Base-by-base conservation (phyloP, 345 rosid genomes). In the Eutrema heterophyllum region DNA sequence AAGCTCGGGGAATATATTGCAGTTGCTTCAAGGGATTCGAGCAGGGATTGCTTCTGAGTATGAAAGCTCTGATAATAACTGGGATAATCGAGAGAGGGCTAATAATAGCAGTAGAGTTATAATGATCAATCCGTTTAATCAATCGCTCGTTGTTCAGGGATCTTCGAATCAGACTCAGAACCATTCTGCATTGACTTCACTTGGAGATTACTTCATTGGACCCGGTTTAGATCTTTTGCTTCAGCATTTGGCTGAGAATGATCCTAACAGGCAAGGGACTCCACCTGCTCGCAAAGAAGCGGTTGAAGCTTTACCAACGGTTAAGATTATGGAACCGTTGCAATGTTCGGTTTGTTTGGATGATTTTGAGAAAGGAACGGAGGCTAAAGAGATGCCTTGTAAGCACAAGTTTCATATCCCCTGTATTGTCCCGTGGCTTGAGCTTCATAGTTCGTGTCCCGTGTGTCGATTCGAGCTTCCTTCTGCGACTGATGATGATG, bases 201-300 rank as follows among this genome's bases (percentile, higher is more conserved):
- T 91, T 43, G 91, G 92, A 9, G 89, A 93, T 73, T 91, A 93
- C 83, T 91, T 93, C 75, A 61, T 84, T 4, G 94, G 98, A 67
- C 96, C 98, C 48, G 91, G 94, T 43, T 79, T 93, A 74, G 97
- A 91, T 75, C 74, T 86, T 75, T 78, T 93, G 75, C 77, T 91
- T 83, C 97, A 89, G 71, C 98, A 93, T 82, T 81, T 93, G 68
- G 92, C 91, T 36, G 98, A 93, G 76, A 93, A 91, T 65, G 94
- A 88, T 74, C 92, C 94, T 0, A 91, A 88, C 33, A 83, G 94
- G 60, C 86, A 91, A 12, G 98, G 96, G 10, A 89, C 97, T 68
- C 98, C 92, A 16, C 96, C 98, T 0, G 91, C 98, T n/a, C 85
- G 82, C 14, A 93, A 86, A 78, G 98, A 91, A 55, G 98, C 82